A percentile compares a stretch with the other conserved stretches of the same genome.
phyloP scores from a whole-genome alignment of 176 grass and related monocot species.

The Rhynchospora breviuscula region DNA sequence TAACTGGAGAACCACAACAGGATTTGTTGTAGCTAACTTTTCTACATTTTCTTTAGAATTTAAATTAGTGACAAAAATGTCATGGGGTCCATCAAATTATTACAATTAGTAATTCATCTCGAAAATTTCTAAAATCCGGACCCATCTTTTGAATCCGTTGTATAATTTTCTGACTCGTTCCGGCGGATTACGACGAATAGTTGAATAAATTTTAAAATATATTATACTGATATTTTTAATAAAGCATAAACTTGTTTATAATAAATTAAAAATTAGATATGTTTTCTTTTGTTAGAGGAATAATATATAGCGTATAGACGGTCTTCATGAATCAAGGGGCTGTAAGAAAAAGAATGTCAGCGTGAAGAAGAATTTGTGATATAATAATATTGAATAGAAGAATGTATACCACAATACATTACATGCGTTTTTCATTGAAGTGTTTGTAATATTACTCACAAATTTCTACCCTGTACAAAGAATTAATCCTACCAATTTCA shows the following conservation, averaged over 20 bases:
- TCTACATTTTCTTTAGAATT: background rate
- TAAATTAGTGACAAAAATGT: conserved; percentile 7
- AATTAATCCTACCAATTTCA: background rate
- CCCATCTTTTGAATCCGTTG: background rate
- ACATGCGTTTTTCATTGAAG: background rate
- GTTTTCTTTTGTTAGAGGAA: background rate
- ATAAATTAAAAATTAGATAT: background rate
- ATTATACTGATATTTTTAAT: background rate
- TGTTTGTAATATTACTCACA: background rate
- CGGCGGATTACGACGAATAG: background rate
- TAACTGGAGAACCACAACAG: background rate
- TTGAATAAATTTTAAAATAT: background rate
- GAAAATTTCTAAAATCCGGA: background rate
- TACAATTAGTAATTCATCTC: background rate
- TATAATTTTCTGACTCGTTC: background rate
- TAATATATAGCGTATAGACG: too few relatives aligned
- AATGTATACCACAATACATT: background rate
- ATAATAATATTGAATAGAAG: background rate
- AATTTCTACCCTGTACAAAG: background rate
- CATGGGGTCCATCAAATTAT: background rate
- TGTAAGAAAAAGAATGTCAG: too few relatives aligned
- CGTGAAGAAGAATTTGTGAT: background rate
- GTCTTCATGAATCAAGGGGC: too few relatives aligned
- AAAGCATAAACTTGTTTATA: background rate
- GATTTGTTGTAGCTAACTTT: conserved; percentile 10